Evolutionary conservation across 2,329 filamentous ascomycete genomes (phyloP).

Genomic region (Penicillium fuscoglaucum): DNA sequence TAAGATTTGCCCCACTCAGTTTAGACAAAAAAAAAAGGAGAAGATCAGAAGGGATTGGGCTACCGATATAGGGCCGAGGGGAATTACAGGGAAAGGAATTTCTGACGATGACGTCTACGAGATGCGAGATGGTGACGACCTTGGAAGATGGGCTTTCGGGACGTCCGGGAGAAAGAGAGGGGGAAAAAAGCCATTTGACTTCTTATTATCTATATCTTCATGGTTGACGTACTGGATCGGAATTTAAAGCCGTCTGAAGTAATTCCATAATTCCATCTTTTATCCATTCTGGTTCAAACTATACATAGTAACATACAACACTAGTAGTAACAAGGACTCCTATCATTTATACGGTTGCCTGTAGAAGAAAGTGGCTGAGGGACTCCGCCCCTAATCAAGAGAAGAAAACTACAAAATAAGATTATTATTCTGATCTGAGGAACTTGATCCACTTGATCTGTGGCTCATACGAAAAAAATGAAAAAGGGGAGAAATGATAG

Average conservation of each 20-base stretch:
- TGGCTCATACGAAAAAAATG: conserved; percentile 12
- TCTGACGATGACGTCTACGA: conserved; percentile 39
- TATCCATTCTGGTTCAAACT: neutral
- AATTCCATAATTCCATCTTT: neutral
- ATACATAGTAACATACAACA: neutral
- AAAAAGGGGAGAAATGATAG: neutral
- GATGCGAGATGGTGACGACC: conserved; percentile 7
- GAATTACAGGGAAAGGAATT: conserved; percentile 4
- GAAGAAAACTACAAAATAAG: neutral
- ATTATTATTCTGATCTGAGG: neutral
- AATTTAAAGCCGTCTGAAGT: conserved; percentile 1
- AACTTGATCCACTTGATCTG: conserved; percentile 18
- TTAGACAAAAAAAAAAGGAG: neutral
- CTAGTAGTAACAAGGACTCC: neutral
- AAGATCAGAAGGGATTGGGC: conserved; percentile 7
- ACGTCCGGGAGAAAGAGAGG: conserved; percentile 9
- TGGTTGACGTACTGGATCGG: conserved; percentile 12
- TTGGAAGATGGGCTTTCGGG: conserved; percentile 15
- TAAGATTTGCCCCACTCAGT: conserved; percentile 18
- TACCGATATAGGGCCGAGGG: conserved; percentile 9
- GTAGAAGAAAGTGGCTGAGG: conserved; percentile 7
- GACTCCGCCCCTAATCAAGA: neutral
- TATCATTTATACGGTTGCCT: conserved; percentile 21
- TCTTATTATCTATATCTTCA: neutral
- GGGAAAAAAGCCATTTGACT: conserved; percentile 1